Base-by-base conservation (phyloP, 192 early-diverging fungal species). In the Phycomyces nitens region DNA sequence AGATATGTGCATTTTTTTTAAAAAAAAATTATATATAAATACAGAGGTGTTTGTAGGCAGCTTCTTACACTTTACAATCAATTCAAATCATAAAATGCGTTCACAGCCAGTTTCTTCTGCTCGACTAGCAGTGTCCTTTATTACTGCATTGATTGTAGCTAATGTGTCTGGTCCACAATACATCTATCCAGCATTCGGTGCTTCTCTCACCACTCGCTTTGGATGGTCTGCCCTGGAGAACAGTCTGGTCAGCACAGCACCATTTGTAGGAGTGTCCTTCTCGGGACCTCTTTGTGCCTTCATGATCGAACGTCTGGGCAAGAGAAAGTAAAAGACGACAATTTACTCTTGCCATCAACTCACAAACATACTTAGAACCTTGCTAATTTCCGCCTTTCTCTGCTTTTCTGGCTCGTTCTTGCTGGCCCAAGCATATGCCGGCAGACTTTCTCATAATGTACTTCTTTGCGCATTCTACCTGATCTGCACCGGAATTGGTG, bases 111-210 rank as follows among this genome's bases (percentile, higher is more conserved):
- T 47, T 47, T 47, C 44, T 47, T 47, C 44, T 47, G 3, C 44
- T 47, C 44, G 12, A 51, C 50, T 61, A 49, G 49, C 49, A 12
- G 16, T 47, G 2, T 67, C 71, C 14, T 72, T 72, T 62, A 62
- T 62, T 22, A 58, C 60, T 49, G 64, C 71, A 50, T 43, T 72
- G 1, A 22, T 51, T 10, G 58, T 58, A n/a, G 71, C 71, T 38
- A 72, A 61, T 58, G 70, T 72, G 2, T 72, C 64, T 24, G 70
- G 70, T 3, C 64, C 70, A 11, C 65, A 72, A 15, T 72, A 72
- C 38, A 53, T 72, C 5, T 72, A 63, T 53, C 70, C 70, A 0
- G 61, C 65, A 1, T 66, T 56, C 39, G 70, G 70, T 21, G 66
- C 70, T 2, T 54, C 64, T 22, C 50, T 66, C 12, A 47, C 70